These are phyloP conservation scores for Arabidopsis suecica DNA, from an alignment of 345 rosid genomes.

Conservation along the genomic window DNA sequence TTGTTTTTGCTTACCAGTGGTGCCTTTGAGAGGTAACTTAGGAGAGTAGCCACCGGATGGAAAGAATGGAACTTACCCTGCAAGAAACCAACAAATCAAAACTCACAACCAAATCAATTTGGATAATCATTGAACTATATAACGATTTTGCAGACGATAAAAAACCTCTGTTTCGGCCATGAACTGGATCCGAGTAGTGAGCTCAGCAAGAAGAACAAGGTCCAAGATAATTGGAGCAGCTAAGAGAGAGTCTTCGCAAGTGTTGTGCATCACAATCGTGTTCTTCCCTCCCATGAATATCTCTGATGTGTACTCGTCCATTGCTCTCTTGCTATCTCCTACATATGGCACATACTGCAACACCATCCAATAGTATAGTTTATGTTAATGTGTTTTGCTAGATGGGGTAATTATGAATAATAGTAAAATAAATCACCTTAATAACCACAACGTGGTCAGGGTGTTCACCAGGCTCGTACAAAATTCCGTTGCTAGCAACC, in stretches of 20 bases:
- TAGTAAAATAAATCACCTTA: conserved; percentile 58
- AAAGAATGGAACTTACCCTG: conserved; percentile 97
- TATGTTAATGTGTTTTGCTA: not conserved
- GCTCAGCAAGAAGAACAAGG: conserved; percentile 95
- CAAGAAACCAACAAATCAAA: conserved; percentile 23
- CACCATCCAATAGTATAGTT: conserved; percentile 9
- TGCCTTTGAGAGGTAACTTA: conserved; percentile 96
- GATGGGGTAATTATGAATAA: not conserved
- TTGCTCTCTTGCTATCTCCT: conserved; percentile 98
- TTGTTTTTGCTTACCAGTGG: conserved; percentile 70
- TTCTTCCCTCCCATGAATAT: conserved; percentile 95
- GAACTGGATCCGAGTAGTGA: conserved; percentile 85
- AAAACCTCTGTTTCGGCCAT: conserved; percentile 84
- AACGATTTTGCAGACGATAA: not conserved
- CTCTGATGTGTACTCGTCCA: conserved; percentile 99
- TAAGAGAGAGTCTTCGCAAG: conserved; percentile 95
- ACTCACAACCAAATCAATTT: not conserved
- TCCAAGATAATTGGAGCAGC: conserved; percentile 98
- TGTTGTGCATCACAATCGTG: conserved; percentile 94
- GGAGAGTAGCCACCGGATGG: conserved; percentile 96
- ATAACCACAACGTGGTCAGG: conserved; percentile 99
- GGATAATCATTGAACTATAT: not conserved
- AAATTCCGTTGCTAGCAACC: conserved; percentile 93
- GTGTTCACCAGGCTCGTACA: conserved; percentile 91
- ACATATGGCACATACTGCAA: conserved; percentile 92